Evolutionary conservation across 106 monocot species (phyloP), one percentile per base, ranked within the genome.

Genomic region (Gastrodia elata): DNA sequence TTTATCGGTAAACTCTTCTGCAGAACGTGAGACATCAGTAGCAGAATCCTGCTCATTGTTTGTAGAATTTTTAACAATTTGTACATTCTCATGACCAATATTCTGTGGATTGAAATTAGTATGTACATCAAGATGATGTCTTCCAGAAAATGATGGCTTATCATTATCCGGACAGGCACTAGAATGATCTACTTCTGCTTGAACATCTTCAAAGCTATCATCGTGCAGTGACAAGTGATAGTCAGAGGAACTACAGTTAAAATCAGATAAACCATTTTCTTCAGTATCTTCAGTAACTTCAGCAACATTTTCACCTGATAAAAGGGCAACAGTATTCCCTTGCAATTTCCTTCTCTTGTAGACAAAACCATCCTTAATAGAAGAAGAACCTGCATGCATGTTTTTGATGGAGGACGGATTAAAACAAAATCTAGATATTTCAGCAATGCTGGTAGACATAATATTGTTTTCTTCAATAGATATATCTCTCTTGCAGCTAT

Each of bases 311-410:
- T 82, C 75, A 64, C 58, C 74, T 28, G 84, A 82, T 33, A 79
- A 30, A 68, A 72, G 78, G 33, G 72, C 77, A 77, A 79, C 30
- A 71, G 57, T 33, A 36, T 65, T 74, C 26, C 67, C 68, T 73
- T 82, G 74, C 77, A 82, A 71, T 65, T 84, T 87, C 76, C 87
- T 81, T 72, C 84, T 73, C 57, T 88, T 84, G 64, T 84, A 79
- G 1, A 82, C 71, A 80, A 15, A 73, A 52, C 67, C 75, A 79
- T 82, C 68, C 55, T 30, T 77, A 25, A 76, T 59, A 64, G 43
- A 36, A 25, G 73, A 10, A 7, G 71, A 69, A 24, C 58, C 40
- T 14, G 37, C 25, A 41, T 59, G 72, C 71, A 74, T 77, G 15
- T 42, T 71, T 36, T 39, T 65, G 42, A 22, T n/a, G 37, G 64